Conservation (phyloP, 805 yeast genomes). For the Saturnispora galanensis region DNA sequence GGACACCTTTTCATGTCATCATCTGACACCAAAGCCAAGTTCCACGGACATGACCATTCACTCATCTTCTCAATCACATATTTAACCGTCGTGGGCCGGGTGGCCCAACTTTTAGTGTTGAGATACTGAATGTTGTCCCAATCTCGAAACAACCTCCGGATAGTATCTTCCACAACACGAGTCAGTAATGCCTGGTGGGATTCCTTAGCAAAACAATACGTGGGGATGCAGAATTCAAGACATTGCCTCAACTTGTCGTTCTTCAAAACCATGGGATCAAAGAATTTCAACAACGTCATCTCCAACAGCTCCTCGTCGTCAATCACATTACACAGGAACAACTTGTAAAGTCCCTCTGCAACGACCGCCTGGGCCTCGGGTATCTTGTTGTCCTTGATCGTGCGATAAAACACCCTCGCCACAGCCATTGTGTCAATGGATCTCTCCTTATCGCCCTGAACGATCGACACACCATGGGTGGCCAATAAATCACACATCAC, state of each 20-base stretch:
- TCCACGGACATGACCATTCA: slow-evolving; percentile 78
- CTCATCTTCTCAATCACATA: slow-evolving; percentile 59
- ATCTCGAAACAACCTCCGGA: slow-evolving; percentile 42
- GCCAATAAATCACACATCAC: slow-evolving; percentile 72
- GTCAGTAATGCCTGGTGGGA: slow-evolving; percentile 61
- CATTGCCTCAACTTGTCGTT: slow-evolving; percentile 70
- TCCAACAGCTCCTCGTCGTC: slow-evolving; percentile 64
- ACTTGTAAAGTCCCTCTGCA: slow-evolving; percentile 79
- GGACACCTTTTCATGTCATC: slow-evolving; percentile 34
- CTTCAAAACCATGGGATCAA: slow-evolving; percentile 52
- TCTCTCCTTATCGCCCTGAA: slow-evolving; percentile 42
- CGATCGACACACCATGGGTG: slow-evolving; percentile 60
- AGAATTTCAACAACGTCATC: slow-evolving; percentile 62
- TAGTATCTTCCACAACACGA: slow-evolving; percentile 55
- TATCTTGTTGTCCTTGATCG: slow-evolving; percentile 44
- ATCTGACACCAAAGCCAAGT: slow-evolving; percentile 41
- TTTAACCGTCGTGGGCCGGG: slow-evolving; percentile 33
- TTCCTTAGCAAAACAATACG: slow-evolving; percentile 67
- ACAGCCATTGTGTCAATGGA: slow-evolving; percentile 57
- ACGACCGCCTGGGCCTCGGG: slow-evolving; percentile 69
- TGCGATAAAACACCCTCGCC: slow-evolving; percentile 60
- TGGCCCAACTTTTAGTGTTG: slow-evolving; percentile 21
- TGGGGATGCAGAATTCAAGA: slow-evolving; percentile 80
- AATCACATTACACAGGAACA: slow-evolving; percentile 67
- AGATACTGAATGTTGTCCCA: slow-evolving; percentile 31